phyloP scores from a whole-genome alignment of 306 rosid species.

The Fagus crenata region DNA sequence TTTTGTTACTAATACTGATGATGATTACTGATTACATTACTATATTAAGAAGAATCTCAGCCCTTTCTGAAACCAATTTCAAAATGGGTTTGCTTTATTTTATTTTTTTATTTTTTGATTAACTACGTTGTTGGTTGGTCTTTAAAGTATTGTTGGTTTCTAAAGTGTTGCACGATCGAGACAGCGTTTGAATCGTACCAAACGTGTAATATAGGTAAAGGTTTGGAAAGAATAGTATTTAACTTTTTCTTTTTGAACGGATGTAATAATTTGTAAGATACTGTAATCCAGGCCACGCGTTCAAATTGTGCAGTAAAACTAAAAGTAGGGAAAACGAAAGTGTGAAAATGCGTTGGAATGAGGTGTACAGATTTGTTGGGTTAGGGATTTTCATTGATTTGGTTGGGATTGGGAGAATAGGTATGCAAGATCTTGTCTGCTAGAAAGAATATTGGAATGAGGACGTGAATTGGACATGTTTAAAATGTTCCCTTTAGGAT shows the following conservation, averaged over 20 bases:
- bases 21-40: conserved; percentile 26
- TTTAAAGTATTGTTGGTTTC: too few species aligned
- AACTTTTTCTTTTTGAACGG: too few species aligned
- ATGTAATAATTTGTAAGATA: too few species aligned
- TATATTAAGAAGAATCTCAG: not conserved
- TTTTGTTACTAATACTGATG: conserved; percentile 23
- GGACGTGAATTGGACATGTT: conserved; percentile 46
- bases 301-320: not conserved
- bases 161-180: too few species aligned
- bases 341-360: not conserved
- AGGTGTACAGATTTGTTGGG: conserved; percentile 5
- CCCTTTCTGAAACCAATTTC: not conserved
- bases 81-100: not conserved
- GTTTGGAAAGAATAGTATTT: too few species aligned
- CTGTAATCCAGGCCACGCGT: not conserved
- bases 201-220: too few species aligned
- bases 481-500: conserved; percentile 36
- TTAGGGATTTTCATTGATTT: conserved; percentile 34
- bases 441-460: conserved; percentile 46
- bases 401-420: conserved; percentile 46
- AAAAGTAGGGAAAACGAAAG: not conserved
- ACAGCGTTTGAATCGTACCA: too few species aligned
- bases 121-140: too few species aligned
- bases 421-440: conserved; percentile 77
- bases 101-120: too few species aligned